Base-by-base conservation (phyloP, 768 basidiomycete species). In the Boletus fagicola region DNA sequence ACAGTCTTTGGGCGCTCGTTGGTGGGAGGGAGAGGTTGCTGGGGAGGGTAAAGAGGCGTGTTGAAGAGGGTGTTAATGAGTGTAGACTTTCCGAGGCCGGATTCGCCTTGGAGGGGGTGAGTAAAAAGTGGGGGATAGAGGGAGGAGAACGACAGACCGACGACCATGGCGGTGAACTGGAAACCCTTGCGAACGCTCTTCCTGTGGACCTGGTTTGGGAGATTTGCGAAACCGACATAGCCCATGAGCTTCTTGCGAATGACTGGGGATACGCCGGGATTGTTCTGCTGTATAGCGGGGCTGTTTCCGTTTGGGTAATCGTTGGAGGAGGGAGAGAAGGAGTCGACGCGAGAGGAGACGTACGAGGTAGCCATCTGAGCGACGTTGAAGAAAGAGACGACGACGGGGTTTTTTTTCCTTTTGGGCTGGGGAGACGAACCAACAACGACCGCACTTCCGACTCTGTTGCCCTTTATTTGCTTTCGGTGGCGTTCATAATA, bases 1-100 rank as follows among this genome's bases (percentile, higher is more conserved):
- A 98, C 97, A 1, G 97, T 98, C 78, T 90, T 90, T 22, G 94
- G 83, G 53, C 85, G 80, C 70, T 98, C 97, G 30, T 86, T 83
- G 46, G 92, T 85, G 38, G 95, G 97, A 35, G 88, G 84, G 16
- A 87, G 78, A 50, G 91, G 84, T 65, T 89, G 85, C 75, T 95
- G 95, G 60, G 88, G 84, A 36, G 92, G 88, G 75, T 98, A 97
- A 57, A 99, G 90, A 56, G 86, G 83, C 39, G 97, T 98, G 74
- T 97, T 93, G 85, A 99, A 99, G 64, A 99, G 83, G 22, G 97
- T 99, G 77, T 99, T 99, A 74, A 99, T 89, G 71, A 98, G 84
- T 12, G 97, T 99, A 4, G 97, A 99, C 80, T 99, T 99, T 54
- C 97, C 97, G 58, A 99, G 83, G 52, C 97, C 97, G 53, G 96